These are phyloP conservation scores for Pythium dissotocum DNA, from an alignment of 352 stramenopile species.

Conservation along the genomic window DNA sequence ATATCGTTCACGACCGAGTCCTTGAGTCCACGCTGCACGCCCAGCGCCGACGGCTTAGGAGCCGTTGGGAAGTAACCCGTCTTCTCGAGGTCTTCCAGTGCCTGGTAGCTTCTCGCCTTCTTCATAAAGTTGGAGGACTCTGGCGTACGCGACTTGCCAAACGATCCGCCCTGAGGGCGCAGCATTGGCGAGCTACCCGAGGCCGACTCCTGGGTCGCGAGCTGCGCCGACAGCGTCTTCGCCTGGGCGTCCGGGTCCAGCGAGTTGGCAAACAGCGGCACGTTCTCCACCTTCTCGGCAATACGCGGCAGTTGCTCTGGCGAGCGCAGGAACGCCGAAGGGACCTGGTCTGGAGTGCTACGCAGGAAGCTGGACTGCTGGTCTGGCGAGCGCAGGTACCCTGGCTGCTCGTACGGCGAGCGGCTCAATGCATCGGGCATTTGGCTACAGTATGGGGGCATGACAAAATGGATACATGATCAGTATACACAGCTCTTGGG, in stretches of 20 bases:
- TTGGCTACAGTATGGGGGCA: constrained; percentile 26
- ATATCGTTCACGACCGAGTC: constrained; percentile 89
- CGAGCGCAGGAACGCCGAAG: constrained; percentile 29
- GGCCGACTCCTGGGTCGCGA: constrained; percentile 36
- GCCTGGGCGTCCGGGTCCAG: constrained; percentile 55
- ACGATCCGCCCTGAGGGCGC: constrained; percentile 57
- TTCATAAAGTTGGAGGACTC: constrained; percentile 56
- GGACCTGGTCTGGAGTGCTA: neutral
- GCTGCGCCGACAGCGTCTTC: constrained; percentile 66
- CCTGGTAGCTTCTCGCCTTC: constrained; percentile 78
- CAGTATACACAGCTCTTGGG: neutral
- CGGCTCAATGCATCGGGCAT: constrained; percentile 51
- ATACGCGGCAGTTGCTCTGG: constrained; percentile 69
- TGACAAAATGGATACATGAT: neutral
- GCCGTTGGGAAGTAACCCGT: constrained; percentile 80
- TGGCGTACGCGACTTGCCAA: constrained; percentile 41
- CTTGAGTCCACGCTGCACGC: constrained; percentile 81
- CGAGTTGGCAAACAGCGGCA: constrained; percentile 55
- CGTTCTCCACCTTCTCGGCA: constrained; percentile 63
- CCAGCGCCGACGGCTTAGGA: constrained; percentile 71
- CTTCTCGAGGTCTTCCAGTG: constrained; percentile 80
- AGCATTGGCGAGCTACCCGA: constrained; percentile 13
- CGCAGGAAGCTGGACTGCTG: constrained; percentile 8
- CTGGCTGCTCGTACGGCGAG: constrained; percentile 58
- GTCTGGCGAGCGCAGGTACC: constrained; percentile 28